Base-by-base conservation (phyloP, 1,284 basidiomycete species). In the Malassezia nana region DNA sequence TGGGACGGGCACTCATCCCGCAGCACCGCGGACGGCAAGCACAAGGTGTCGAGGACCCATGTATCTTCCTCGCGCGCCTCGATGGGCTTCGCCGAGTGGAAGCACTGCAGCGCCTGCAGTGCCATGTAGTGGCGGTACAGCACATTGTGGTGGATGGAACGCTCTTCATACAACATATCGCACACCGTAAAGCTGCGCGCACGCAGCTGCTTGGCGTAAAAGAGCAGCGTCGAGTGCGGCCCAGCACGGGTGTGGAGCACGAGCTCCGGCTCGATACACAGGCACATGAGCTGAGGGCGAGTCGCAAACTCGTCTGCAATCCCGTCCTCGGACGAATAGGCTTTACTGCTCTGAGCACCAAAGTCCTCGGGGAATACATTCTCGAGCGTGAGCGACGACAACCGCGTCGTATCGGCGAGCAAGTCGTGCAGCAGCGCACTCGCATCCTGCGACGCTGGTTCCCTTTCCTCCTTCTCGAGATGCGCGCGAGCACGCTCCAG, bases 221-320 rank as follows among this genome's bases (percentile, higher is more conserved):
- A 78, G 28, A 94, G 80, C 52, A 87, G 80, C 15, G 85, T 81
- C 1, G 83, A 80, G 48, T 84, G 81, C 20, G 78, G 75, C 39
- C 81, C 78, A 0, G 78, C 76, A 38, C 85, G 81, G 62, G 83
- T 86, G 31, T 82, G 79, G 25, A 96, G 77, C 3, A 91, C 83
- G 44, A 96, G 81, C 74, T 96, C 92, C 15, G 92, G 91, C 68
- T 91, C 91, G 55, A 94, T 77, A 15, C 96, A 79, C 22, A 92
- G 78, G 64, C 87, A 85, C 64, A 87, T 85, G 69, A 88, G 83
- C 53, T 83, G 83, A 59, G 86, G 76, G 51, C 76, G 74, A 38
- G 79, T 71, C 0, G 66, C 61, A 55, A 76, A 79, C 3, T 75
- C 74, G 9, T 76, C 71, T 2, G 76, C 72, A 24, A 78, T 69